Conservation (phyloP, 495 filamentous ascomycete genomes). For the Ascodesmis nigricans region DNA sequence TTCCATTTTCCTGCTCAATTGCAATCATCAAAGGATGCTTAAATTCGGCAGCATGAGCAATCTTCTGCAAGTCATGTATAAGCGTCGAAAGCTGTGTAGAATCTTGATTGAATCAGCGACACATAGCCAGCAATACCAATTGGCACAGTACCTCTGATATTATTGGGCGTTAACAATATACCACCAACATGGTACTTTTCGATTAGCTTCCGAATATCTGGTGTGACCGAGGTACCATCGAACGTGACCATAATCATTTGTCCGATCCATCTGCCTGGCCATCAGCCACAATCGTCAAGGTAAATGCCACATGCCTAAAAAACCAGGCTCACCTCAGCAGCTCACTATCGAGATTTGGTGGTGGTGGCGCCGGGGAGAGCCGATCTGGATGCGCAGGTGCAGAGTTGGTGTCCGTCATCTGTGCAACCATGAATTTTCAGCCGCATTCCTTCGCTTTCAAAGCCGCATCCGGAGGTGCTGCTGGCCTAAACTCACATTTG, state of each 20-base stretch:
- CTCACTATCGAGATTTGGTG: too few relatives aligned
- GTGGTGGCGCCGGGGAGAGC: too few relatives aligned
- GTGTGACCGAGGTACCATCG: conserved; percentile 20
- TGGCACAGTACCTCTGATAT: conserved; percentile 14
- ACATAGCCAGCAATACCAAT: not conserved
- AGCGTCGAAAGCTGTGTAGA: conserved; percentile 18
- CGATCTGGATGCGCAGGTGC: conserved; percentile 10
- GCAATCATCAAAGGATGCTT: conserved; percentile 22
- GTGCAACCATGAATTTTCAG: too few relatives aligned
- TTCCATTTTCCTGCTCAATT: conserved; percentile 24
- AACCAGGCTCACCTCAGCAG: too few relatives aligned
- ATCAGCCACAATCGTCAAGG: too few relatives aligned
- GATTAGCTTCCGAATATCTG: conserved; percentile 22
- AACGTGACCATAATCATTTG: conserved; percentile 23
- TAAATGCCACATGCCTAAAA: too few relatives aligned
- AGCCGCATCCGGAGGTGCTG: too few relatives aligned
- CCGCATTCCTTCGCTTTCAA: too few relatives aligned
- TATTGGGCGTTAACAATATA: conserved; percentile 18
- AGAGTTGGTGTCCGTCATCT: too few relatives aligned
- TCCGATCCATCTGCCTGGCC: conserved; percentile 16
- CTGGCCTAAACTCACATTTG: too few relatives aligned
- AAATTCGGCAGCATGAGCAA: conserved; percentile 21
- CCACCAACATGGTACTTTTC: conserved; percentile 22
- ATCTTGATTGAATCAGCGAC: conserved; percentile 7
- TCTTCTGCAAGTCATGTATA: conserved; percentile 21